Percentiles rank a stretch among this genome's conserved stretches.
phyloP scores from a whole-genome alignment of 352 stramenopile species.

The Globisporangium canariense region DNA sequence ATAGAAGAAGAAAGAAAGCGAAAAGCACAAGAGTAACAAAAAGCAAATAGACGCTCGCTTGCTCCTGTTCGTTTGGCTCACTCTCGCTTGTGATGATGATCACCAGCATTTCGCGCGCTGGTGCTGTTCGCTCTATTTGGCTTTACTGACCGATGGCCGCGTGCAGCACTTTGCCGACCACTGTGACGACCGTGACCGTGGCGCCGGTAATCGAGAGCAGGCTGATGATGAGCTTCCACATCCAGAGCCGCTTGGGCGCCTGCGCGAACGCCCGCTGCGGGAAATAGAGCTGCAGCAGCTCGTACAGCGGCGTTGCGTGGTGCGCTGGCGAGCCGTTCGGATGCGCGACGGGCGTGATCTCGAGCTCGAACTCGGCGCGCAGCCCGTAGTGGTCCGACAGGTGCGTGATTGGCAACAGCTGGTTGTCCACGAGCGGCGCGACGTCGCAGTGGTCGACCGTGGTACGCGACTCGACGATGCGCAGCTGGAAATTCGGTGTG shows the following conservation, averaged over 20 bases:
- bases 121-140: background rate
- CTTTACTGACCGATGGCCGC: slow-evolving; percentile 5
- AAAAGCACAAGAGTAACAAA: slow-evolving; percentile 7
- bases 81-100: too few species aligned
- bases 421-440: slow-evolving; percentile 10
- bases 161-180: slow-evolving; percentile 5
- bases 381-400: slow-evolving; percentile 81
- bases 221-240: slow-evolving; percentile 54
- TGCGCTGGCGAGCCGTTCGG: slow-evolving; percentile 36
- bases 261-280: slow-evolving; percentile 60
- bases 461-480: slow-evolving; percentile 38
- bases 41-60: slow-evolving; percentile 6
- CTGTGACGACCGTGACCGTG: background rate
- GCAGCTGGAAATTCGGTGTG: slow-evolving; percentile 37
- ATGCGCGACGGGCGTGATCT: slow-evolving; percentile 34
- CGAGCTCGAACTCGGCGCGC: slow-evolving; percentile 46
- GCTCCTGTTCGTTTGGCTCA: background rate
- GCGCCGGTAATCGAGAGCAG: slow-evolving; percentile 12
- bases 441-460: slow-evolving; percentile 59
- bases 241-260: slow-evolving; percentile 51
- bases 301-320: slow-evolving; percentile 34
- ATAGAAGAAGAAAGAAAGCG: slow-evolving; percentile 13
- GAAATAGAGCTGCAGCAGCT: slow-evolving; percentile 69
- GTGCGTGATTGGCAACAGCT: slow-evolving; percentile 62
- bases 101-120: background rate